phyloP scores from a whole-genome alignment of 2,329 filamentous ascomycete species.

The Aspergillus piperis region DNA sequence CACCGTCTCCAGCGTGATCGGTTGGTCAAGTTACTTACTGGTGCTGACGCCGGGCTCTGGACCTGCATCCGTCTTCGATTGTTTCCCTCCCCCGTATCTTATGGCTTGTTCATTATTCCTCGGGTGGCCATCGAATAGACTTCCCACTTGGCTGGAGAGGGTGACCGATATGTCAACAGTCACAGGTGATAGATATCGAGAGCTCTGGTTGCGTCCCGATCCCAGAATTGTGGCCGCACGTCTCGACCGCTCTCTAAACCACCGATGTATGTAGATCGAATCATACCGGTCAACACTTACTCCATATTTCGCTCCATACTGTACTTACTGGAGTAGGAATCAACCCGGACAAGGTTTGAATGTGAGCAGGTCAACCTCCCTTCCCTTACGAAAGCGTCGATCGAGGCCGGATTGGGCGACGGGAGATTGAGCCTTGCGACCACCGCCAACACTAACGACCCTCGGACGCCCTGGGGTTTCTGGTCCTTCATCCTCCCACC shows the following conservation, averaged over 20 bases:
- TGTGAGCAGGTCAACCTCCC: conserved; percentile 13
- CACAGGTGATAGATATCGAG: too few relatives aligned
- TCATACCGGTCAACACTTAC: background rate
- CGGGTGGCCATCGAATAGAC: background rate
- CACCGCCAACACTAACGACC: conserved; percentile 9
- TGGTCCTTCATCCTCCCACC: background rate
- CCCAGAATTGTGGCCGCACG: too few relatives aligned
- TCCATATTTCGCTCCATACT: background rate
- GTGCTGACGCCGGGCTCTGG: conserved; percentile 17
- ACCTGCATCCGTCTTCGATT: conserved; percentile 10
- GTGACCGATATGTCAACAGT: too few relatives aligned
- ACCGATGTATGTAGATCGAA: background rate
- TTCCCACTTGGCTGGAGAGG: too few relatives aligned
- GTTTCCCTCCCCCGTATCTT: background rate
- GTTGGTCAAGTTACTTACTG: conserved; percentile 14
- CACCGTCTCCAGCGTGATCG: conserved; percentile 17
- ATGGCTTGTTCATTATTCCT: background rate
- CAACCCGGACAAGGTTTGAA: conserved; percentile 13
- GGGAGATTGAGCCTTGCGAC: conserved; percentile 25
- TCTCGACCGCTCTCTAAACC: background rate
- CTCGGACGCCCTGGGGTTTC: conserved; percentile 11
- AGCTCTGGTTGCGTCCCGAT: too few relatives aligned
- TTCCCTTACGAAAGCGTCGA: conserved; percentile 23
- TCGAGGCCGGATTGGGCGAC: conserved; percentile 24
- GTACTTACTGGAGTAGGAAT: conserved; percentile 3